These are phyloP conservation scores for Monilinia laxa DNA, from an alignment of 2,329 filamentous ascomycete genomes.

Conservation along the genomic window DNA sequence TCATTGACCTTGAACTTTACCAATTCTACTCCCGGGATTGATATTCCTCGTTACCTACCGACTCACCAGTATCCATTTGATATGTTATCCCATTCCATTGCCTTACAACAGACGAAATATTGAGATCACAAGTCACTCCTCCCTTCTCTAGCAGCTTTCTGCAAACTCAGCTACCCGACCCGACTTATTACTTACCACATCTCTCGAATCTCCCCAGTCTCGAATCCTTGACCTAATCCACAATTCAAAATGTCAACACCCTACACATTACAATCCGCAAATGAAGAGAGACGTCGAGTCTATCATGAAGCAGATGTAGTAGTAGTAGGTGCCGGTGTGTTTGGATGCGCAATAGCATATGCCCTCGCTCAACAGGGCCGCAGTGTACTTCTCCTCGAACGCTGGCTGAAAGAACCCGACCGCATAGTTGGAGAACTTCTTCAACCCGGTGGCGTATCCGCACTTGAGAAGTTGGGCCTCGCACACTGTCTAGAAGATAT, in stretches of 20 bases:
- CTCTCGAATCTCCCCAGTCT: background rate
- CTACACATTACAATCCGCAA: conserved; percentile 20
- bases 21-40: background rate
- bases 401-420: conserved; percentile 86
- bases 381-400: conserved; percentile 86
- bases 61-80: background rate
- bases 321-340: conserved; percentile 85
- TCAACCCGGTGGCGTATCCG: conserved; percentile 84
- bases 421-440: conserved; percentile 94
- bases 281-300: conserved; percentile 49
- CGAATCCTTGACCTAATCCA: background rate
- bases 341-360: conserved; percentile 83
- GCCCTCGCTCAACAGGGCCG: conserved; percentile 85
- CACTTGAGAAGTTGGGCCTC: conserved; percentile 78
- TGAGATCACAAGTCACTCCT: background rate
- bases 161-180: background rate
- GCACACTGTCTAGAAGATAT: conserved; percentile 82
- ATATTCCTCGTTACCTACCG: too few relatives aligned
- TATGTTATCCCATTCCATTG: background rate
- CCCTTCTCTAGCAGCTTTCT: background rate
- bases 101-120: background rate
- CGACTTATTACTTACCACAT: background rate
- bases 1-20: background rate
- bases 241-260: conserved; percentile 7
- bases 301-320: conserved; percentile 77